These are phyloP conservation scores for Solanum medicagineum DNA, from an alignment of 257 asterid species.

Conservation along the genomic window DNA sequence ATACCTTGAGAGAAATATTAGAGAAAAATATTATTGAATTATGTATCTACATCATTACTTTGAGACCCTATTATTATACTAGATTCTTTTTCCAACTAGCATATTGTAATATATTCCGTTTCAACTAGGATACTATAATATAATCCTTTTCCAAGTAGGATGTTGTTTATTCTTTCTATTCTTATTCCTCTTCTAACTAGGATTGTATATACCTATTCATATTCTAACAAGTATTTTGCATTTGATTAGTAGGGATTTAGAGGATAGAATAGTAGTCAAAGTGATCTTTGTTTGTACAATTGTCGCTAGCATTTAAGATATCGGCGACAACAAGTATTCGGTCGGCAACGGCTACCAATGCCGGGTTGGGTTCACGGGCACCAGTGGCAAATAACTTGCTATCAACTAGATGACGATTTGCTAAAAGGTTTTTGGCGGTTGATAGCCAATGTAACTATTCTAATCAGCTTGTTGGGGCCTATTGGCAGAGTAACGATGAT, in stretches of 20 bases:
- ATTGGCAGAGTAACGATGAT: slow-evolving; percentile 46
- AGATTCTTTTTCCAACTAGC: too few relatives aligned
- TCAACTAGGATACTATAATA: too few relatives aligned
- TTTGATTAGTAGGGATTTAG: slow-evolving; percentile 48
- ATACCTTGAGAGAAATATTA: too few relatives aligned
- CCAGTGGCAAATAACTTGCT: slow-evolving; percentile 83
- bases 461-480: slow-evolving; percentile 25
- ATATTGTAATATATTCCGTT: fast-evolving
- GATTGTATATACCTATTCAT: too few relatives aligned
- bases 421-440: slow-evolving; percentile 71
- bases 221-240: slow-evolving; percentile 18
- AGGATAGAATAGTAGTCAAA: slow-evolving; percentile 67
- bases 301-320: slow-evolving; percentile 61
- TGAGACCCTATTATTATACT: too few relatives aligned
- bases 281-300: slow-evolving; percentile 40
- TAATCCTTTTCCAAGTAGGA: too few relatives aligned
- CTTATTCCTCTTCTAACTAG: too few relatives aligned
- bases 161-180: too few relatives aligned
- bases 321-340: slow-evolving; percentile 66
- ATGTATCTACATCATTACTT: too few relatives aligned
- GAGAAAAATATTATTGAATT: too few relatives aligned
- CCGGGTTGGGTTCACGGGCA: slow-evolving; percentile 80
- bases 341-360: slow-evolving; percentile 41
- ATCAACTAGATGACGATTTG: slow-evolving; percentile 59
- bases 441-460: slow-evolving; percentile 76